Base-by-base conservation (phyloP, 139 green algal species). In the Chlamydomonas schloesseri region DNA sequence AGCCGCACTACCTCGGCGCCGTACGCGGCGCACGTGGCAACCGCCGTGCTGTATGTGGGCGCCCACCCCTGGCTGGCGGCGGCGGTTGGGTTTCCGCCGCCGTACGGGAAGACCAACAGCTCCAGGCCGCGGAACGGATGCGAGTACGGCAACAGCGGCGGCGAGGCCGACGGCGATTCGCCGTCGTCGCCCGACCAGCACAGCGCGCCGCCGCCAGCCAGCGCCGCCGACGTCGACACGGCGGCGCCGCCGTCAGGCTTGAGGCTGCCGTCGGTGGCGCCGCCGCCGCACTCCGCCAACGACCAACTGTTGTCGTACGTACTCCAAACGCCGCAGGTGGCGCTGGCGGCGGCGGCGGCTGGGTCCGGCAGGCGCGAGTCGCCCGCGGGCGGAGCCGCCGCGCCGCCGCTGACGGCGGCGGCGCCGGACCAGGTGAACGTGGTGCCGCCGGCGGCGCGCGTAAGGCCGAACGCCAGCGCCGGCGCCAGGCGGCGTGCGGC, bases 41-140 rank as follows among this genome's bases (percentile, higher is more conserved):
- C 26, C 15, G 77, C 77, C 26, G 28, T 65, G 21, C 28, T 46
- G 77, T 84, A 74, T 17, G 58, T 46, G 1, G 28, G 11, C 4
- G 60, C 28, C 58, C 60, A 78, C 2, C 23, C 33, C 8, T n/a
- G 18, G 14, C 46, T 37, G 13, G 33, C 68, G 5, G 33, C 21
- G 18, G 26, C 18, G 28, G 33, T 55, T 9, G 31, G 17, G 31
- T 53, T 29, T 20, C 33, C 57, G 55, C n/a, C 77, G 42, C 77
- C 77, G 77, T 84, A 84, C 60, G 77, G 77, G 70, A 84, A 84
- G 0, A 84, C 17, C 64, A 84, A 46, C 20, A 84, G 60, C 64
- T 84, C 64, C 1, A 65, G 5, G 42, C 77, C 77, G 42, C 77
- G 77, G 77, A 75, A 84, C 23, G 77, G 42, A 29, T 75, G 33